Base-by-base conservation (phyloP, 352 stramenopile genomes). In the Globisporangium cystogenes region DNA sequence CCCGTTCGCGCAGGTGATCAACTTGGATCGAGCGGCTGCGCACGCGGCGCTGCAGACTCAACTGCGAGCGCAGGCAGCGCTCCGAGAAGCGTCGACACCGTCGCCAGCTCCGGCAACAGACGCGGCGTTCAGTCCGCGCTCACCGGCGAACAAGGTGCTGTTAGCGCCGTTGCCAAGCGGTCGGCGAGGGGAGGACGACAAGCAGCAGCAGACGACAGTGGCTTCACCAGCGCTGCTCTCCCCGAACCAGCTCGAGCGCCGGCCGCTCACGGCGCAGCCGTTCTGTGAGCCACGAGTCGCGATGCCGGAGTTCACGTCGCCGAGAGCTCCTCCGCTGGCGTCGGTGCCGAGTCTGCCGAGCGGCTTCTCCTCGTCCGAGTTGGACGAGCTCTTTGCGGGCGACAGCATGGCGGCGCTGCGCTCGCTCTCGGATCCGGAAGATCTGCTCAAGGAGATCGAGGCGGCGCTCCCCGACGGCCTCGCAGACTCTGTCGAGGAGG, bases 361-460 rank as follows among this genome's bases (percentile, higher is more conserved):
- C n/a, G 1, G 23, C 23, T 26, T 16, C 27, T 36, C 48, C 12
- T 55, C 64, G 2, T 55, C 67, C 12, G 62, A 74, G 23, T 76
- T 74, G 23, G 56, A 68, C 39, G 44, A 58, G 29, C 48, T 75
- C 10, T 73, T 76, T 53, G 53, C 53, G 24, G 57, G 59, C 11
- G 50, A 67, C 41, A 64, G 66, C 16, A 49, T 77, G 31, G 57
- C 51, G 1, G 58, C 66, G 26, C 48, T 82, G 44, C 55, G 86
- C 27, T 69, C 68, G 3, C 54, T 76, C 16, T 48, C 76, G 0
- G 61, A 76, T 1, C 64, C 74, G 0, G 74, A 86, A 16, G 71
- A 81, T 21, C 33, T 92, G 41, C 65, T 92, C 15, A 69, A 75
- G 40, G 78, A 92, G 39, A 90, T 92, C 26, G 74, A 87, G 35